Conservation (phyloP, 1,139 yeast species). For the Yamadazyma diddensiae region DNA sequence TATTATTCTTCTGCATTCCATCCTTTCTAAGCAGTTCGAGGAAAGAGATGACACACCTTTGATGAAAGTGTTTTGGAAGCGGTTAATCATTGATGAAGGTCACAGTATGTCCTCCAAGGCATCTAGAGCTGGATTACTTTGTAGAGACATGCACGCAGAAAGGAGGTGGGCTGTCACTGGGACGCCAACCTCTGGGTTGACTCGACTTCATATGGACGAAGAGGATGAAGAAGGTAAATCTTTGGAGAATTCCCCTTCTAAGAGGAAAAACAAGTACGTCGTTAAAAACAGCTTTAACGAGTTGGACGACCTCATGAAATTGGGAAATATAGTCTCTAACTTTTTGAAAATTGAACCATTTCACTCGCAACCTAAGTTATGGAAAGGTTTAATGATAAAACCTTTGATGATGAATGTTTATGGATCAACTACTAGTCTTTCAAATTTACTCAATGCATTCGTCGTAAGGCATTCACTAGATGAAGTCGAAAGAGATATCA, state of each 20-base stretch:
- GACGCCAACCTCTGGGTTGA: conserved; percentile 70
- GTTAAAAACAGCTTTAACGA: conserved; percentile 36
- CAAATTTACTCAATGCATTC: conserved; percentile 40
- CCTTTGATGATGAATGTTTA: conserved; percentile 41
- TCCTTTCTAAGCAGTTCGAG: conserved; percentile 40
- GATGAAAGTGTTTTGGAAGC: conserved; percentile 55
- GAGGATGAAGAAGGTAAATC: conserved; percentile 25
- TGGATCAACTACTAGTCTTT: conserved; percentile 41
- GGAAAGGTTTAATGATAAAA: conserved; percentile 45
- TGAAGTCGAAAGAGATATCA: conserved; percentile 54
- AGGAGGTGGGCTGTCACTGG: conserved; percentile 75
- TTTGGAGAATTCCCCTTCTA: conserved; percentile 12
- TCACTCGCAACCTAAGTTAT: conserved; percentile 41
- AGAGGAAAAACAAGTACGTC: conserved; percentile 35
- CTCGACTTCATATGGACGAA: conserved; percentile 55
- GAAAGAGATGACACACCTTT: conserved; percentile 29
- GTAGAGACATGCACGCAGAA: conserved; percentile 51
- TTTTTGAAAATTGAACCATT: conserved; percentile 63
- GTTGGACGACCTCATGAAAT: conserved; percentile 47
- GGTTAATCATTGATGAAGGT: conserved; percentile 73
- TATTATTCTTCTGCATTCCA: conserved; percentile 48
- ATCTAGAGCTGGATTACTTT: conserved; percentile 48
- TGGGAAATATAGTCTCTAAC: conserved; percentile 52
- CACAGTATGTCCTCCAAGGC: conserved; percentile 56
- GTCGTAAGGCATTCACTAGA: conserved; percentile 54